Base-by-base conservation (phyloP, 116 monocot species). In the Dioscorea cayenensis region DNA sequence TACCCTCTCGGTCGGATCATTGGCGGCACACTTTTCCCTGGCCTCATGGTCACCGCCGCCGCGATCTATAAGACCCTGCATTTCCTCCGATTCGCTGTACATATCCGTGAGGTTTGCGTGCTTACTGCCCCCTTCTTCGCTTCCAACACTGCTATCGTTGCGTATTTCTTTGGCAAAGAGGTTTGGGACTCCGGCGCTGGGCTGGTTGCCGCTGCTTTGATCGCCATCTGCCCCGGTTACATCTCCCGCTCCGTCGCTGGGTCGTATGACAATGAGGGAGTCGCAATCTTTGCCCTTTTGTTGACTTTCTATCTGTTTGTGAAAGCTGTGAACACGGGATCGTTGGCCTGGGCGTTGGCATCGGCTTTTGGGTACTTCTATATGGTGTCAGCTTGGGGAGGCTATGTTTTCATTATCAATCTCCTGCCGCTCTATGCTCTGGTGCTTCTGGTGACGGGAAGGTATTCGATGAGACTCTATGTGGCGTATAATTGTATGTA, bases 361-460 rank as follows among this genome's bases (percentile, higher is more conserved):
- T 86, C 97, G 16, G 93, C 97, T 1, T 88, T 93, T 21, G 90
- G 86, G 29, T 97, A 97, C 73, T 97, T 97, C 73, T 97, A 97
- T 61, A 97, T 97, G 97, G 97, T 97, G 55, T 97, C 97, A 0
- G 93, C 93, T 2, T 97, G 97, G 97, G 97, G 97, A 61, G 97
- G 97, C 14, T 97, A 97, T 13, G 93, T 97, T 28, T 97, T 93
- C 55, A 93, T 97, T 28, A 97, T 97, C 52, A 97, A 97, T 55
- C 66, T 97, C 27, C 63, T 97, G 51, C 97, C 97, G 3, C 78
- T 97, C 10, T 93, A 97, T 68, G 97, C 93, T 23, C 64, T 97
- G 75, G 93, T 97, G 69, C 66, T 97, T 66, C 77, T 97, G 72
- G 79, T 97, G 21, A 93, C 86, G 0, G 97, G 97, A 73, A 84